Evolutionary conservation across 768 basidiomycete genomes (phyloP), one percentile per base, ranked within the genome.

Genomic region (Nevesoporus exiguus): DNA sequence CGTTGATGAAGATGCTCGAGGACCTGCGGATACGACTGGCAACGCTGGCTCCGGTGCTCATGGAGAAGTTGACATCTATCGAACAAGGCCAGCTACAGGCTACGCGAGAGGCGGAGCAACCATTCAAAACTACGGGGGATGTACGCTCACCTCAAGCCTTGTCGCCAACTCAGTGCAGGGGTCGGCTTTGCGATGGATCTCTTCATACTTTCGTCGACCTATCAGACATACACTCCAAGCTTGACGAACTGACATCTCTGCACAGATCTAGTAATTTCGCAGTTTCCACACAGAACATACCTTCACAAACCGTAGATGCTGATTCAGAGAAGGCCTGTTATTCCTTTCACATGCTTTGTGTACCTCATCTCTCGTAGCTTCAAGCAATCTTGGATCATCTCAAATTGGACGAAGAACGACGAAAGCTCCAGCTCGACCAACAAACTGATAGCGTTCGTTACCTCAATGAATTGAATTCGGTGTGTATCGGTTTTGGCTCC

Each of bases 371-470:
- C 7, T 49, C 21, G 22, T 19, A 79, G 74, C 54, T 82, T 9
- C 69, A 74, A 49, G 76, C 75, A 49, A 73, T 86, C n/a, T 49
- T 81, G 40, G 65, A 63, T 14, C 64, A 81, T n/a, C 63, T 88
- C 19, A 74, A 74, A 49, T 71, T 74, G 24, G 81, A 80, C 10
- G 71, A 76, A 53, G 73, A 67, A 19, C 78, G 81, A 56, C 78
- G 77, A 25, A 73, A 69, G 3, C 54, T 78, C 7, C 79, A 81
- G 59, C 64, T 75, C n/a, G 80, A 82, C 49, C 85, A 87, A 63
- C 88, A 90, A 64, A 77, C 78, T 6, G 90, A 90, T 59, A 88
- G 81, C 56, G 82, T 85, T 55, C 80, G 88, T 21, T 91, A 91
- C 66, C 77, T 92, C 31, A 86, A 87, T 57, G 87, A 90, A 63